Conservation (phyloP, 164 flowering plant species). For the Vitis rotundifolia region DNA sequence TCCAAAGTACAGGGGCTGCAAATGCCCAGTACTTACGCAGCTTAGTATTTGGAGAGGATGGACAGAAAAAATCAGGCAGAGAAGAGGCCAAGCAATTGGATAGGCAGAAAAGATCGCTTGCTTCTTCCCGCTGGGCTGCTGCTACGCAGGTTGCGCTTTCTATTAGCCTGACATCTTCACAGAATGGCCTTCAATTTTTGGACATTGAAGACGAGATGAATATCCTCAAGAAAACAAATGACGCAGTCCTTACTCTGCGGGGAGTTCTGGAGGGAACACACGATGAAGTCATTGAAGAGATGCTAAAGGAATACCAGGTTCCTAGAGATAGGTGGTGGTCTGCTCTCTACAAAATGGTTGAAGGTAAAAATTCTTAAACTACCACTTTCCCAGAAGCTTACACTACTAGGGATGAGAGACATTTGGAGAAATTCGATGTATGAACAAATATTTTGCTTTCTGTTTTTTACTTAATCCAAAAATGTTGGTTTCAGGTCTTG, state of each 20-base stretch:
- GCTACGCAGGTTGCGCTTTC: constrained; percentile 78
- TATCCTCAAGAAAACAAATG: constrained; percentile 70
- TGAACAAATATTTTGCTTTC: background rate
- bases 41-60: constrained; percentile 41
- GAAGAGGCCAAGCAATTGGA: constrained; percentile 33
- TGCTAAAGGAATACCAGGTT: constrained; percentile 51
- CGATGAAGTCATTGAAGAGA: constrained; percentile 55
- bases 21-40: constrained; percentile 50
- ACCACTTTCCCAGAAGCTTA: no score
- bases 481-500: constrained; percentile 50
- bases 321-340: constrained; percentile 88
- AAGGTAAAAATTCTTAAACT: constrained; percentile 44
- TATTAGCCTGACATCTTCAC: constrained; percentile 66
- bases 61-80: constrained; percentile 23
- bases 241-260: constrained; percentile 75
- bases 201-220: constrained; percentile 52
- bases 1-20: constrained; percentile 61
- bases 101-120: constrained; percentile 54
- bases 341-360: constrained; percentile 73
- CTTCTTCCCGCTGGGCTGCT: constrained; percentile 77
- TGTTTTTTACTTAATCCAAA: constrained; percentile 7
- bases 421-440: no score
- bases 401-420: no score
- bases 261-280: constrained; percentile 83
- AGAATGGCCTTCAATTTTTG: constrained; percentile 55